Evolutionary conservation across 2,329 filamentous ascomycete genomes (phyloP).

Genomic region (Podosphaera fusca): DNA sequence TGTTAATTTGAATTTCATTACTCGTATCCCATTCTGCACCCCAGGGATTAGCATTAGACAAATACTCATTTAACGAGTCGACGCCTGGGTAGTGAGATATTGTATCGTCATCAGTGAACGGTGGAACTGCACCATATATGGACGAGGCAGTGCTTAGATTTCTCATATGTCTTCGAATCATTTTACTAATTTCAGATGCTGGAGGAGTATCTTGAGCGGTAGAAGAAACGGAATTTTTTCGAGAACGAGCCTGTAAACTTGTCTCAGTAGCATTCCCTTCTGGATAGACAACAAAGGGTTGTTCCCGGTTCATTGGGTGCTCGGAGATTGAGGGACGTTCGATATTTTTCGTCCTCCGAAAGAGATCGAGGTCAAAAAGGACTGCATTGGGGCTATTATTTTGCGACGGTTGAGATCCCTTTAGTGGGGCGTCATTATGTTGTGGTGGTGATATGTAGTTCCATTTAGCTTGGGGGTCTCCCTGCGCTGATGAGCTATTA

Average conservation of each 20-base stretch:
- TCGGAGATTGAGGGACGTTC: conserved; percentile 14
- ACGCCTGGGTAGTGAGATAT: not conserved
- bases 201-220: not conserved
- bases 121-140: conserved; percentile 30
- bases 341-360: no score
- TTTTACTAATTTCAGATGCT: conserved; percentile 45
- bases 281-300: conserved; percentile 1
- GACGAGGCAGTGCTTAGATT: conserved; percentile 65
- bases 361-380: no score
- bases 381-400: no score
- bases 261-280: no score
- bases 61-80: conserved; percentile 12
- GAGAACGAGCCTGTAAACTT: not conserved
- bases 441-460: no score
- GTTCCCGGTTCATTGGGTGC: conserved; percentile 11
- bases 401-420: not conserved
- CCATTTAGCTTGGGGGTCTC: conserved; percentile 4
- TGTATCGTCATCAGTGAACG: not conserved
- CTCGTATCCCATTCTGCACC: conserved; percentile 10
- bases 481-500: conserved; percentile 24
- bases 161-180: conserved; percentile 69
- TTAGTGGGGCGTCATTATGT: no score
- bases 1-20: not conserved
- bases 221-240: not conserved
- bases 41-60: conserved; percentile 24